These are phyloP conservation scores for Fusarium nygamai DNA, from an alignment of 2,329 filamentous ascomycete species.

Conservation along the genomic window DNA sequence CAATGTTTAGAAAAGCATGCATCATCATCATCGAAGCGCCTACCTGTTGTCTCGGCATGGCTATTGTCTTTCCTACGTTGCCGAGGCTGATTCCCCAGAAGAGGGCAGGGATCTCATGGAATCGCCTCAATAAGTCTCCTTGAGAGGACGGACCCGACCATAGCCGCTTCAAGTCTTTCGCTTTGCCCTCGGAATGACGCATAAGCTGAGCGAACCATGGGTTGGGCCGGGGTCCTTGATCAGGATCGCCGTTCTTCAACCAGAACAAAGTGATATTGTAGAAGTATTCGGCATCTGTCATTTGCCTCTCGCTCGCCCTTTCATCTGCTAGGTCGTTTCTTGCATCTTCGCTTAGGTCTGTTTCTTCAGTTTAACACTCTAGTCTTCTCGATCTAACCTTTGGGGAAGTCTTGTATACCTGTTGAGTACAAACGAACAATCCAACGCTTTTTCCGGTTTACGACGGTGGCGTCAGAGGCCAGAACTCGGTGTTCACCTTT, in stretches of 20 bases:
- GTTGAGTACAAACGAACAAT: conserved; percentile 3
- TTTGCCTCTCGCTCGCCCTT: neutral
- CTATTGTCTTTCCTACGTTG: neutral
- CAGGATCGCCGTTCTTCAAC: neutral
- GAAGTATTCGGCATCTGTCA: conserved; percentile 1
- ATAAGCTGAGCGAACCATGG: neutral
- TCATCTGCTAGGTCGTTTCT: neutral
- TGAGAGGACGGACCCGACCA: neutral
- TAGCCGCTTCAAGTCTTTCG: neutral
- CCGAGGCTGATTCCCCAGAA: conserved; percentile 9
- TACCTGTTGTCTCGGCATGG: conserved; percentile 1
- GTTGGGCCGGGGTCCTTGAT: neutral
- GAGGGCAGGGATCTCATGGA: conserved; percentile 5
- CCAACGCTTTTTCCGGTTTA: neutral
- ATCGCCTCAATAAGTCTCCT: neutral
- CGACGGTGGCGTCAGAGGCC: neutral
- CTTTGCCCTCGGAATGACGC: neutral
- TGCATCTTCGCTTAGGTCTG: conserved; percentile 3
- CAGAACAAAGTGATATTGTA: neutral
- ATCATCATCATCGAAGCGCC: neutral
- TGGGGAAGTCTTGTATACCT: neutral
- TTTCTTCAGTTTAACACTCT: neutral
- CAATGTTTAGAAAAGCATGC: neutral
- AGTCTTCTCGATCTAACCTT: no score
- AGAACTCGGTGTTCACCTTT: neutral